phyloP scores from a whole-genome alignment of 768 basidiomycete genomes.

The Boletus reticulatus region DNA sequence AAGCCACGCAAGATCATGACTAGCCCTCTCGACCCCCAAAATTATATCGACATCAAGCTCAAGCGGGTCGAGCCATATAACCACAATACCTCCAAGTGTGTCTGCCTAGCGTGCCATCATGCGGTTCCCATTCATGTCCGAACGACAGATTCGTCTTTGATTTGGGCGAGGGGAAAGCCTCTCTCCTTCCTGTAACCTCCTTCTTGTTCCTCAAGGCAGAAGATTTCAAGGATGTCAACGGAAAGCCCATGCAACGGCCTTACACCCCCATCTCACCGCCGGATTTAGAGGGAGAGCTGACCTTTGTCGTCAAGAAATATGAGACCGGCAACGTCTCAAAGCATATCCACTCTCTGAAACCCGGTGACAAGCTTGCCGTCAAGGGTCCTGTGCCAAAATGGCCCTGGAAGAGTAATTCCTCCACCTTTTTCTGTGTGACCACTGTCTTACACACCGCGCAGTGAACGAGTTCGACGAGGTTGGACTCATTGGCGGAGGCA shows the following conservation, averaged over 20 bases:
- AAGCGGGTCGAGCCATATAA: constrained; percentile 84
- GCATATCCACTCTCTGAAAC: constrained; percentile 76
- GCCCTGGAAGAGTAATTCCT: constrained; percentile 67
- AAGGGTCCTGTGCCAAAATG: constrained; percentile 93
- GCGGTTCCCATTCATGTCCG: neutral
- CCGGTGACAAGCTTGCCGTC: constrained; percentile 78
- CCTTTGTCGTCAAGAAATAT: constrained; percentile 82
- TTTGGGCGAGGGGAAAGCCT: constrained; percentile 73
- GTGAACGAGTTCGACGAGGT: constrained; percentile 85
- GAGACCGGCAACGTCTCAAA: constrained; percentile 83
- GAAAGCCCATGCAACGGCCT: constrained; percentile 84
- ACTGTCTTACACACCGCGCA: constrained; percentile 28
- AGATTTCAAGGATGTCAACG: constrained; percentile 69
- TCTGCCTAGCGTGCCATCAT: constrained; percentile 1
- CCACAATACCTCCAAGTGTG: constrained; percentile 85
- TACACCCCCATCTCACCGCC: constrained; percentile 91
- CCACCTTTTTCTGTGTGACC: neutral
- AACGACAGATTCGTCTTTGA: constrained; percentile 69
- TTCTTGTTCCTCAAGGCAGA: constrained; percentile 78
- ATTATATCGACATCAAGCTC: constrained; percentile 79
- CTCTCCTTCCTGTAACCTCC: constrained; percentile 76
- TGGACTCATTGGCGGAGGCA: constrained; percentile 89
- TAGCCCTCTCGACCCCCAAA: constrained; percentile 71
- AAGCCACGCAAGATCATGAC: constrained; percentile 45
- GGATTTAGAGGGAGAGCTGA: constrained; percentile 70